These are phyloP conservation scores for Quercus ilex DNA, from an alignment of 306 rosid genomes.

Conservation along the genomic window DNA sequence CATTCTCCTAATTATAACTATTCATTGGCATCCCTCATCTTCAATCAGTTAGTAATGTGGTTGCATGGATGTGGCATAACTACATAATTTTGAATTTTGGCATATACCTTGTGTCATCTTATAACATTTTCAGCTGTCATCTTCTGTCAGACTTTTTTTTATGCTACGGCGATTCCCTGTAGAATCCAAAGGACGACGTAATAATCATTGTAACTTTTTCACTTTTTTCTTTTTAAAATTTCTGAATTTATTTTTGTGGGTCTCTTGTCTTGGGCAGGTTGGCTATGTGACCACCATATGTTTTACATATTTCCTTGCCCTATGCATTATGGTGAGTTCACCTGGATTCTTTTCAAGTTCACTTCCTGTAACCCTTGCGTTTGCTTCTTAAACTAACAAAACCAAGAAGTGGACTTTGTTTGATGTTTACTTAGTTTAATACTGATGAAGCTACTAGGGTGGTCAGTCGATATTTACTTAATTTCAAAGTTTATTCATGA, in stretches of 20 bases:
- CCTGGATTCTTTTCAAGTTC: conserved; percentile 2
- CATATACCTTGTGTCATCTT: background rate
- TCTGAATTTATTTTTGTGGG: conserved; percentile 1
- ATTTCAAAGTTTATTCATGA: background rate
- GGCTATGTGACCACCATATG: conserved; percentile 98
- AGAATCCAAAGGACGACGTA: conserved; percentile 94
- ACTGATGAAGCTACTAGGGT: background rate
- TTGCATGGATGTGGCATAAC: background rate
- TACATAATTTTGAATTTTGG: background rate
- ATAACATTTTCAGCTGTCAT: conserved; percentile 8
- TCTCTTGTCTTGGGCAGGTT: conserved; percentile 55
- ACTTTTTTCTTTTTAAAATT: background rate
- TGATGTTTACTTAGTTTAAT: background rate
- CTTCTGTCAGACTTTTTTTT: conserved; percentile 78
- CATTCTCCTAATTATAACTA: background rate
- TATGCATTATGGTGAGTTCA: conserved; percentile 85
- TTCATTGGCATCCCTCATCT: background rate
- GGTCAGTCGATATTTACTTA: background rate
- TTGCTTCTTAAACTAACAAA: conserved; percentile 13
- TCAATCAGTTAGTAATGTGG: background rate
- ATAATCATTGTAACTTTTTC: background rate
- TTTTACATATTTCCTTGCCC: conserved; percentile 84
- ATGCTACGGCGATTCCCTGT: conserved; percentile 98
- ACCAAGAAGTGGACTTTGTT: background rate
- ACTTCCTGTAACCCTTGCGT: background rate